A percentile compares a stretch with the other conserved stretches of the same genome.
Evolutionary conservation across 192 early-diverging fungal genomes (phyloP).

Genomic region (Umbelopsis sp.): DNA sequence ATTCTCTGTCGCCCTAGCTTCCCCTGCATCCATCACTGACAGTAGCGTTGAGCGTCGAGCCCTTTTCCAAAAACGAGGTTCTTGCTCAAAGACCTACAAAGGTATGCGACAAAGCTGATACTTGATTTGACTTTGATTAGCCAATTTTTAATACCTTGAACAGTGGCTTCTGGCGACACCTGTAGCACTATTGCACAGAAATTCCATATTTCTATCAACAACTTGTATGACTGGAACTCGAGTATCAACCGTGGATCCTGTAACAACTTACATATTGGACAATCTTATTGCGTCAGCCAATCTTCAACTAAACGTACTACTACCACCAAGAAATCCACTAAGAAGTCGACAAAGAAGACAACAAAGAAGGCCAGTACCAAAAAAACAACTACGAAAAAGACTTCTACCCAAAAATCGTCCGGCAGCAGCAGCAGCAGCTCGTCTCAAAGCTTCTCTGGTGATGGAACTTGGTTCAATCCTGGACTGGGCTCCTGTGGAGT

Average conservation of each 20-base stretch:
- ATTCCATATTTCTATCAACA: background rate
- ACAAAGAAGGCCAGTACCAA: background rate
- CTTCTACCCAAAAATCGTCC: background rate
- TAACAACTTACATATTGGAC: slow-evolving; percentile 13
- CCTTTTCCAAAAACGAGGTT: background rate
- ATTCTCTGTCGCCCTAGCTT: slow-evolving; percentile 1
- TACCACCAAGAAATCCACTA: background rate
- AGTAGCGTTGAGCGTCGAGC: background rate
- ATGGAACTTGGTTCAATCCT: slow-evolving; percentile 59
- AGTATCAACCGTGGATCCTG: slow-evolving; percentile 5
- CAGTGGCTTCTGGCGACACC: background rate
- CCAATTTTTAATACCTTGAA: no score
- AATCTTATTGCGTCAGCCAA: background rate
- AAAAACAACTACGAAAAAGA: background rate
- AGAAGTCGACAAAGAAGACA: slow-evolving; percentile 2
- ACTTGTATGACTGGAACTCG: slow-evolving; percentile 5
- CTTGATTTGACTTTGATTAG: no score
- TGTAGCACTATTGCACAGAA: slow-evolving; percentile 3
- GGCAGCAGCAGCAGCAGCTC: background rate
- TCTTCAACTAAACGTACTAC: background rate
- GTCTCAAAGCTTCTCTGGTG: slow-evolving; percentile 41
- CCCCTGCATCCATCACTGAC: background rate
- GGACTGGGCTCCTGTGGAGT: slow-evolving; percentile 61
- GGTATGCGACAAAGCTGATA: background rate
- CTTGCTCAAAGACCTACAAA: slow-evolving; percentile 6